A percentile compares a stretch with the other conserved stretches of the same genome.
Conservation (phyloP, 208 protist species). For the Phytomonas sp. region DNA sequence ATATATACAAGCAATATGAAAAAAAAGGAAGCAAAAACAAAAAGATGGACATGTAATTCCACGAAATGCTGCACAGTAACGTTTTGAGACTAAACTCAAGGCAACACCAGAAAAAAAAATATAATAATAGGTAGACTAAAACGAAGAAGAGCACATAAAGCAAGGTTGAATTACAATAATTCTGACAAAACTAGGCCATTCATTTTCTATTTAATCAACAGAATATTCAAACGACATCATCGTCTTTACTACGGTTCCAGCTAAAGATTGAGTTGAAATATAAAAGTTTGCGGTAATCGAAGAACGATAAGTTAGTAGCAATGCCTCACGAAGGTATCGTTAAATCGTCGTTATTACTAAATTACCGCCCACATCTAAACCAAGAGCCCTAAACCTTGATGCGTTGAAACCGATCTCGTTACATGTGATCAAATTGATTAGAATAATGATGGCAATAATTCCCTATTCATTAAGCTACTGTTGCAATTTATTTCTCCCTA, state of each 20-base stretch:
- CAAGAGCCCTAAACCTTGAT: background rate
- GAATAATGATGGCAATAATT: background rate
- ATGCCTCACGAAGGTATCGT: background rate
- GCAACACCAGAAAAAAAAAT: background rate
- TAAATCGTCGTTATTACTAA: background rate
- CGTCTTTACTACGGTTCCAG: background rate
- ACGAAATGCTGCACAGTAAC: background rate
- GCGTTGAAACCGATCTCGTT: too few species aligned
- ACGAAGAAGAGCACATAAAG: background rate
- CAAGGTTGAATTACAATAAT: background rate
- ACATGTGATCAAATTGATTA: too few species aligned
- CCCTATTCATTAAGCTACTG: slow-evolving; percentile 2
- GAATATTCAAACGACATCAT: background rate
- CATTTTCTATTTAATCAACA: background rate
- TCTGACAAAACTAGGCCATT: slow-evolving; percentile 2
- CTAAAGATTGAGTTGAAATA: background rate
- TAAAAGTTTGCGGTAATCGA: background rate
- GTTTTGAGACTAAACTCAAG: background rate
- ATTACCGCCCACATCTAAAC: background rate
- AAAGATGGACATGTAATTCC: slow-evolving; percentile 12
- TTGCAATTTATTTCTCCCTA: background rate
- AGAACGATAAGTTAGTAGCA: background rate
- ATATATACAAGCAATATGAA: slow-evolving; percentile 2
- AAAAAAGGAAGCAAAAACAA: slow-evolving; percentile 6
- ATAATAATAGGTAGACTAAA: background rate